Evolutionary conservation across 2,329 filamentous ascomycete species (phyloP).

Genomic region (Acarospora socialis): DNA sequence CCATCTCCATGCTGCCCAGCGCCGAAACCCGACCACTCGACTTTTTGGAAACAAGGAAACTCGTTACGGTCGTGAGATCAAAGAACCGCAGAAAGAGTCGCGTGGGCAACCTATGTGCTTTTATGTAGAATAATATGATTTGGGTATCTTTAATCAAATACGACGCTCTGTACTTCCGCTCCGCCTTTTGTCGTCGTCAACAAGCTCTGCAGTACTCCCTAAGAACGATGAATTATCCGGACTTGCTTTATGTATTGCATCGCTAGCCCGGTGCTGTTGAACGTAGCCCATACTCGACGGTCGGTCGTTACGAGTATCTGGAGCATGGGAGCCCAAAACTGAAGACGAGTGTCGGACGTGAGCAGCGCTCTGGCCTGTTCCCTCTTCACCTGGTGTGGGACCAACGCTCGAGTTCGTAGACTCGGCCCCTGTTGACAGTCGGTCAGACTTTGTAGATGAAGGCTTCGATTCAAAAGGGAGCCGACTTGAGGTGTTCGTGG

Average conservation of each 20-base stretch:
- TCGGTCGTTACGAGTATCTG: slow-evolving; percentile 20
- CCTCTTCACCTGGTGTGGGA: slow-evolving; percentile 7
- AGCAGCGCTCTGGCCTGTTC: slow-evolving; percentile 9
- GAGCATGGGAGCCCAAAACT: slow-evolving; percentile 19
- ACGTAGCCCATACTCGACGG: slow-evolving; percentile 38
- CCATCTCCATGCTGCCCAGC: slow-evolving; percentile 1
- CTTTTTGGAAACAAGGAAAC: slow-evolving; percentile 5
- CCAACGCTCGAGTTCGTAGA: slow-evolving; percentile 15
- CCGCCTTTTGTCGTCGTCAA: slow-evolving; percentile 28
- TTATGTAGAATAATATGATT: not conserved
- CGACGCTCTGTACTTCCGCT: slow-evolving; percentile 16
- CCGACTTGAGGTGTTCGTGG: slow-evolving; percentile 6
- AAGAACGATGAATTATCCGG: slow-evolving; percentile 24
- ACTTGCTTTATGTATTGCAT: slow-evolving; percentile 32
- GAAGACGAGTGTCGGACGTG: slow-evolving; percentile 18
- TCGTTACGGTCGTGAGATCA: slow-evolving; percentile 2
- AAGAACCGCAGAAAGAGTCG: not conserved
- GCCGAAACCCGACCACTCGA: no score
- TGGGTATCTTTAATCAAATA: slow-evolving; percentile 3
- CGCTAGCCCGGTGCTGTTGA: slow-evolving; percentile 32
- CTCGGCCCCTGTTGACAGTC: slow-evolving; percentile 11
- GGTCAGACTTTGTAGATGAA: slow-evolving; percentile 10
- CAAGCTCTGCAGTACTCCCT: slow-evolving; percentile 31
- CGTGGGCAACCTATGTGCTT: no score
- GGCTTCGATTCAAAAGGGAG: slow-evolving; percentile 14